A percentile compares a stretch with the other conserved stretches of the same genome.
Conservation (phyloP, 2,329 filamentous ascomycete species). For the Paecilomyces variotii region DNA sequence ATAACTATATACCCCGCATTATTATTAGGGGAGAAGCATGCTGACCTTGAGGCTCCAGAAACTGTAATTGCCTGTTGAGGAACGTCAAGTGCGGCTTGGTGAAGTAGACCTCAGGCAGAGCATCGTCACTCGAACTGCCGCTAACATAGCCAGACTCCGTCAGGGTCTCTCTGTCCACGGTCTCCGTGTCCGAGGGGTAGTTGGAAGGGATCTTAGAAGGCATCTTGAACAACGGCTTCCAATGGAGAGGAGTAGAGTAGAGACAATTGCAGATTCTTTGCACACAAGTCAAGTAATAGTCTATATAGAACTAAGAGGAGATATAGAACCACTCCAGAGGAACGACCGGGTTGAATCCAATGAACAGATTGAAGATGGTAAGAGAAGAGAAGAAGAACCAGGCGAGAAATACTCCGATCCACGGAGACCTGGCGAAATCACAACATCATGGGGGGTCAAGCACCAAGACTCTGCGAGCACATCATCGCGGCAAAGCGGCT, state of each 20-base stretch:
- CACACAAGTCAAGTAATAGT: not conserved
- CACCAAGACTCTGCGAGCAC: constrained; percentile 5
- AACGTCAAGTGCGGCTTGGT: constrained; percentile 81
- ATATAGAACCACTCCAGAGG: not conserved
- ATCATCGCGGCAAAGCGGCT: not conserved
- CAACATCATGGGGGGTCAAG: constrained; percentile 4
- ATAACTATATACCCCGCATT: constrained; percentile 3
- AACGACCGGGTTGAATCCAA: not conserved
- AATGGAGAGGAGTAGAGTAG: constrained; percentile 1
- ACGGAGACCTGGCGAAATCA: not conserved
- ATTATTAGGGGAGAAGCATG: constrained; percentile 6
- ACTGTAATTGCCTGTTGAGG: constrained; percentile 81
- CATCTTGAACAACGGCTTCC: constrained; percentile 19
- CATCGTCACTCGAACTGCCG: constrained; percentile 54
- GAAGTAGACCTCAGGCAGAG: constrained; percentile 71
- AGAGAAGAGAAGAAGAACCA: not conserved
- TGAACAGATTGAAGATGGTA: not conserved
- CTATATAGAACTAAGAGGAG: not conserved
- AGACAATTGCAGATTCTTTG: constrained; percentile 1
- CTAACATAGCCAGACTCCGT: constrained; percentile 78
- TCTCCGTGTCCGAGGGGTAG: constrained; percentile 30
- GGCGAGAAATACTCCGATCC: not conserved
- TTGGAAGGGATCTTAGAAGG: constrained; percentile 29
- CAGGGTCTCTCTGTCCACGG: constrained; percentile 46
- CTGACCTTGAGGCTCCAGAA: constrained; percentile 69